A percentile compares a stretch with the other conserved stretches of the same genome.
phyloP scores from a whole-genome alignment of 2,329 filamentous ascomycete species.

The Acrodontium crateriforme region DNA sequence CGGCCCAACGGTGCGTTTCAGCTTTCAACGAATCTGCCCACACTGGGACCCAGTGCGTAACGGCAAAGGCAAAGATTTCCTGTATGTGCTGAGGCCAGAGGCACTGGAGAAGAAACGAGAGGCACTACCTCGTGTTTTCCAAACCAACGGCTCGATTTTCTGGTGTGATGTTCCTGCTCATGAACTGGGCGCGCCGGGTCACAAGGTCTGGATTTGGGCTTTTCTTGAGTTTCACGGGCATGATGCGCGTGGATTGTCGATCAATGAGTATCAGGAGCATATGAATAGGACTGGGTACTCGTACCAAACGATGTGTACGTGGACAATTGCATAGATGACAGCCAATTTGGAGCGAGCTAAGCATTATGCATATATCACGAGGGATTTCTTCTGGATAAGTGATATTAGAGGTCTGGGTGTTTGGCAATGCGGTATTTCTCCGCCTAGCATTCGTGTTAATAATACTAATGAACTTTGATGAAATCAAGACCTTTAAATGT shows the following conservation, averaged over 20 bases:
- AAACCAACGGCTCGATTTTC: constrained; percentile 64
- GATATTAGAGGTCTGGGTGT: too few species aligned
- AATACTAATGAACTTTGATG: constrained; percentile 3
- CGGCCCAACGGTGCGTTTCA: constrained; percentile 45
- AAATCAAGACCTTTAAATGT: too few species aligned
- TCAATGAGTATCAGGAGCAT: constrained; percentile 33
- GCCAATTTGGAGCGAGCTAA: too few species aligned
- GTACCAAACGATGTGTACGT: too few species aligned
- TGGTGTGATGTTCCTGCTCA: constrained; percentile 58
- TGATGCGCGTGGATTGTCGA: constrained; percentile 40
- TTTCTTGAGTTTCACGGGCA: constrained; percentile 40
- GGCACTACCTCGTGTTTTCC: constrained; percentile 55
- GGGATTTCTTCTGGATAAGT: too few species aligned
- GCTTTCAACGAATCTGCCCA: constrained; percentile 63
- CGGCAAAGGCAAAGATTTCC: constrained; percentile 50
- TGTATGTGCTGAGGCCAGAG: constrained; percentile 56
- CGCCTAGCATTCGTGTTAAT: too few species aligned
- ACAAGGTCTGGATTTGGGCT: constrained; percentile 51
- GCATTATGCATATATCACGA: too few species aligned
- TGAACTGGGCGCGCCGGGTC: constrained; percentile 53
- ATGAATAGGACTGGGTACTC: constrained; percentile 32
- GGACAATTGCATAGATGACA: too few species aligned
- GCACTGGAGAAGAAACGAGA: constrained; percentile 43
- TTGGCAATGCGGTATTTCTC: too few species aligned
- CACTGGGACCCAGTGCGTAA: constrained; percentile 68